Conservation (phyloP, 768 basidiomycete species). For the Termitomyces titanicus region DNA sequence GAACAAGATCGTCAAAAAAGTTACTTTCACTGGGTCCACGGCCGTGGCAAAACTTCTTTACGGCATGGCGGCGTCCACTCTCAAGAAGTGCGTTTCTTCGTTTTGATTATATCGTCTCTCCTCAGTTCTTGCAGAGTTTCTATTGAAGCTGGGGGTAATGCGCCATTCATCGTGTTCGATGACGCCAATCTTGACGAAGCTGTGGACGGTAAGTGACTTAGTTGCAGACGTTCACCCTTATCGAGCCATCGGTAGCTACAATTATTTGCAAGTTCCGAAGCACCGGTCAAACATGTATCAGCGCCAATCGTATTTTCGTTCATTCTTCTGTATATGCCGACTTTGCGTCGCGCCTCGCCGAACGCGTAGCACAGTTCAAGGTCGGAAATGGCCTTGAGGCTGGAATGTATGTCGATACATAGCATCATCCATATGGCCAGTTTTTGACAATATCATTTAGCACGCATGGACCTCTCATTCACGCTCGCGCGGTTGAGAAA, state of each 20-base stretch:
- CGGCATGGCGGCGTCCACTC: constrained; percentile 65
- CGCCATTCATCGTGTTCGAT: constrained; percentile 95
- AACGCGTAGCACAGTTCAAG: constrained; percentile 79
- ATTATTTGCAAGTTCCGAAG: constrained; percentile 76
- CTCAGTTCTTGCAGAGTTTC: constrained; percentile 42
- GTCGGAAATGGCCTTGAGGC: constrained; percentile 85
- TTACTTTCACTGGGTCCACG: constrained; percentile 90
- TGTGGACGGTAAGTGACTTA: constrained; percentile 58
- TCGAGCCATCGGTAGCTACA: constrained; percentile 42
- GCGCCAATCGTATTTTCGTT: constrained; percentile 90
- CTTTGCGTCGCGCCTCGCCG: constrained; percentile 83
- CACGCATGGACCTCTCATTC: constrained; percentile 95
- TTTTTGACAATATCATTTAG: constrained; percentile 29
- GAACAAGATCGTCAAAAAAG: constrained; percentile 80
- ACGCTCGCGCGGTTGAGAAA: constrained; percentile 80
- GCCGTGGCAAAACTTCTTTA: constrained; percentile 75
- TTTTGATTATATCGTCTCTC: neutral
- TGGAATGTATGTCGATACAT: constrained; percentile 60
- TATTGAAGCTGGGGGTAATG: constrained; percentile 90
- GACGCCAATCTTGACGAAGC: constrained; percentile 94
- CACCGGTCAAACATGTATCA: constrained; percentile 83
- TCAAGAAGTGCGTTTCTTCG: constrained; percentile 68
- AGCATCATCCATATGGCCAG: neutral
- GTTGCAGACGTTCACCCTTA: neutral
- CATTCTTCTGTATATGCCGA: constrained; percentile 90